phyloP scores from a whole-genome alignment of 768 basidiomycete species.

The Leucogyrophana mollusca region DNA sequence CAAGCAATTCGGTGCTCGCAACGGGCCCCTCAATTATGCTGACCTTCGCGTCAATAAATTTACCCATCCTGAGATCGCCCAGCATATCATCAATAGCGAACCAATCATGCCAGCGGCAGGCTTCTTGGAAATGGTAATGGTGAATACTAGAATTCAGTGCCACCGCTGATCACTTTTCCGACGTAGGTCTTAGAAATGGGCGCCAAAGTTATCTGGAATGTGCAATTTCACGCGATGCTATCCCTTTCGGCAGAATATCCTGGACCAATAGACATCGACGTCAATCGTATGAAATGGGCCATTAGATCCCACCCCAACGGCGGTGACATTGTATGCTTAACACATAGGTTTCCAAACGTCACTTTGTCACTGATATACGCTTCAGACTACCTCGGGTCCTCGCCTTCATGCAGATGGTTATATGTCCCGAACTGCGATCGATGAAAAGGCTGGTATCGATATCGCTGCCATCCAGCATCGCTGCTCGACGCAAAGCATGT shows the following conservation, averaged over 20 bases:
- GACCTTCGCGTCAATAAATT: constrained; percentile 34
- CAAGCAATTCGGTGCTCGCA: constrained; percentile 22
- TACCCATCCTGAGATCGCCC: constrained; percentile 39
- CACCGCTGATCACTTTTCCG: too few relatives aligned
- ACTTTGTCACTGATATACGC: neutral
- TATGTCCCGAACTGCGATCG: neutral
- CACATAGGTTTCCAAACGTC: neutral
- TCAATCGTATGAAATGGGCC: neutral
- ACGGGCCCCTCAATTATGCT: constrained; percentile 35
- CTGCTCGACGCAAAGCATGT: neutral
- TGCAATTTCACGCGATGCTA: neutral
- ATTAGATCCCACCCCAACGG: neutral
- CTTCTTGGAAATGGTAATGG: constrained; percentile 36
- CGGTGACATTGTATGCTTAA: neutral
- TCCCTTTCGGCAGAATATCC: constrained; percentile 1
- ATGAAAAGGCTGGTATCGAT: neutral
- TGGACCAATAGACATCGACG: neutral
- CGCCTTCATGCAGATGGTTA: constrained; percentile 3
- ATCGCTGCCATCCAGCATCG: neutral
- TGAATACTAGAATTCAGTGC: neutral
- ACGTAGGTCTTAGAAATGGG: constrained; percentile 3
- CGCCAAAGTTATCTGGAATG: neutral
- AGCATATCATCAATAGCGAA: constrained; percentile 44
- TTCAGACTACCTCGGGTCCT: neutral
- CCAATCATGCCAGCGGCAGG: constrained; percentile 48